phyloP scores from a whole-genome alignment of 2,329 filamentous ascomycete species.

The Nemania sp. region DNA sequence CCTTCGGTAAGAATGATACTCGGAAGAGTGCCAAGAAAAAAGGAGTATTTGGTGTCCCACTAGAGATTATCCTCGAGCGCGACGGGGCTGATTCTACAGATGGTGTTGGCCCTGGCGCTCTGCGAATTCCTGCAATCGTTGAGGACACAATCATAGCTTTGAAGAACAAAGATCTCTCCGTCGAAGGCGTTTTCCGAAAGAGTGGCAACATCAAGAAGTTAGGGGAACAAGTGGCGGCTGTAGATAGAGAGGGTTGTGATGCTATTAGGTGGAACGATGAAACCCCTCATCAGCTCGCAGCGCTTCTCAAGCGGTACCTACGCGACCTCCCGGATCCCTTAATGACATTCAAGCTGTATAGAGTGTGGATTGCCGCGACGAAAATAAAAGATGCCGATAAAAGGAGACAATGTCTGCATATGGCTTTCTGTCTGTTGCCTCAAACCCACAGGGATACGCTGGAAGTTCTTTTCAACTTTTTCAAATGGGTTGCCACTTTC shows the following conservation, averaged over 20 bases:
- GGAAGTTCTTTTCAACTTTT: slow-evolving; percentile 94
- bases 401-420: slow-evolving; percentile 85
- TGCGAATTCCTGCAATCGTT: slow-evolving; percentile 93
- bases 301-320: slow-evolving; percentile 93
- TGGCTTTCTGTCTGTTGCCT: slow-evolving; percentile 91
- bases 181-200: slow-evolving; percentile 98
- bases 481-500: slow-evolving; percentile 98
- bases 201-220: slow-evolving; percentile 98
- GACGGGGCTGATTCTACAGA: slow-evolving; percentile 98
- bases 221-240: slow-evolving; percentile 84
- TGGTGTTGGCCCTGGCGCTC: slow-evolving; percentile 89
- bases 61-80: slow-evolving; percentile 90
- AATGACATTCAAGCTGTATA: slow-evolving; percentile 93
- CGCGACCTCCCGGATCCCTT: slow-evolving; percentile 94
- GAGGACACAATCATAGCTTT: slow-evolving; percentile 94
- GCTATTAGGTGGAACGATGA: slow-evolving; percentile 88
- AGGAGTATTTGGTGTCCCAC: slow-evolving; percentile 89
- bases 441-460: slow-evolving; percentile 93
- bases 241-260: slow-evolving; percentile 88
- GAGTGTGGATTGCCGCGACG: slow-evolving; percentile 88
- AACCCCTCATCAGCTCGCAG: slow-evolving; percentile 92
- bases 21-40: slow-evolving; percentile 86
- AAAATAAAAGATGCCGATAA: slow-evolving; percentile 86
- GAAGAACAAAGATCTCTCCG: slow-evolving; percentile 98
- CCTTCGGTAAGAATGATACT: slow-evolving; percentile 85